Conservation (phyloP, 352 stramenopile genomes). For the Phytophthora tubulina region DNA sequence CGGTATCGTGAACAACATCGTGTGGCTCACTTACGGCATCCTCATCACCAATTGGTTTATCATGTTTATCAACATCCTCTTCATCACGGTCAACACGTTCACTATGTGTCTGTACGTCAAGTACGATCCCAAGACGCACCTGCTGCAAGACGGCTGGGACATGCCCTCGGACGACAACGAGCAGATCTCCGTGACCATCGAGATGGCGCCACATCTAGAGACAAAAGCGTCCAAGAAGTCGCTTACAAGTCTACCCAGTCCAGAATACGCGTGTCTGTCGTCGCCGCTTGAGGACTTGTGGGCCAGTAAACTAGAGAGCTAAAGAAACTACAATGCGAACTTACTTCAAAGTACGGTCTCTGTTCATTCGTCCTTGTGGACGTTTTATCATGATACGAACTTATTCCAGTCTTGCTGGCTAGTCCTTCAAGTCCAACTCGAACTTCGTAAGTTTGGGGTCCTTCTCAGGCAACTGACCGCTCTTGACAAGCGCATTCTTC, state of each 20-base stretch:
- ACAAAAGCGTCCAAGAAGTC: constrained; percentile 31
- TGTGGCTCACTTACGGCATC: constrained; percentile 50
- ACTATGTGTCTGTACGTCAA: constrained; percentile 43
- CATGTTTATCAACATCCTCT: constrained; percentile 46
- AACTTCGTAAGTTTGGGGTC: too few species aligned
- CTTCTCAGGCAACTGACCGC: too few species aligned
- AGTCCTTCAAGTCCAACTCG: too few species aligned
- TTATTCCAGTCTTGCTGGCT: background rate
- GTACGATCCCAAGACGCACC: constrained; percentile 42
- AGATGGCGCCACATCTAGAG: constrained; percentile 20
- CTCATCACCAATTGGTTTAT: constrained; percentile 52
- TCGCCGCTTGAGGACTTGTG: constrained; percentile 24
- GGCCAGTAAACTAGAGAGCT: background rate
- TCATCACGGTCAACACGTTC: constrained; percentile 44
- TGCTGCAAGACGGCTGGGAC: constrained; percentile 29
- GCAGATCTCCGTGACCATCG: constrained; percentile 26
- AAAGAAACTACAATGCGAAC: constrained; percentile 15
- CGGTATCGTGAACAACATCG: constrained; percentile 54
- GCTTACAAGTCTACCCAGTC: constrained; percentile 30
- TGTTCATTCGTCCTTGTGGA: constrained; percentile 17
- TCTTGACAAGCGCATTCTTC: too few species aligned
- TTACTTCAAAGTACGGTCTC: constrained; percentile 18
- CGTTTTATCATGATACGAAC: constrained; percentile 3
- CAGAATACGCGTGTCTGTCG: constrained; percentile 30
- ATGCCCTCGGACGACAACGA: constrained; percentile 3